Base-by-base conservation (phyloP, 2,329 filamentous ascomycete species). In the Colletotrichum sp. region DNA sequence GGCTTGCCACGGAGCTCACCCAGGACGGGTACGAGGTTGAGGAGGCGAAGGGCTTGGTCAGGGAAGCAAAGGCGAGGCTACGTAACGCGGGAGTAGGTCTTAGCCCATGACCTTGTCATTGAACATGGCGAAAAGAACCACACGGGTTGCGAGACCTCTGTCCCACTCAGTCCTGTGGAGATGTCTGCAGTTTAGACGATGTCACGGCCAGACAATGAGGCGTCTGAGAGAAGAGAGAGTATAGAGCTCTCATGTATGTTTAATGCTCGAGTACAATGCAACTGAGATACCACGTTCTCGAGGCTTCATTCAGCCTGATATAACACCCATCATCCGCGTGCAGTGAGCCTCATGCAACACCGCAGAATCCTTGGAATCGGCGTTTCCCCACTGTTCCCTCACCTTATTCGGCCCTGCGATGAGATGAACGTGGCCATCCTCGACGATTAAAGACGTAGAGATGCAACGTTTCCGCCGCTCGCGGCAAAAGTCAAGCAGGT, bases 21-120 rank as follows among this genome's bases (percentile, higher is more conserved):
- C 95, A 98, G 85, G 97, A 99, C 84, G 97, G 97, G 1, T 93
- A 98, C 30, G 97, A 99, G 85, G 95, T 99, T 3, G 97, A 99
- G 83, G 97, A 99, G 85, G 97, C 97, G 32, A 99, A 99, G 86
- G 95, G 96, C 5, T 87, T 99, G 79, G 94, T 98, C 77, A 91
- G 95, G 77, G 96, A 99, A 84, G 93, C 98, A 15, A 90, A 96
- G 79, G 94, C 94, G 6, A 91, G 95, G 79, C 90, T 96, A 84
- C 94, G 95, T 66, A 85, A 84, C n/a, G 81, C 82, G 12, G 85
- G 80, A 21, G 10, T 57, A 18, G 75, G 71, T 24, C 52, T 71
- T 9, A 71, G 59, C 55, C 75, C 75, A 6, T 77, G 63, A 77
- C 44, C 30, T 30, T 24, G 15, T 24, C 34, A 15, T 24, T 12